Percentiles rank a stretch among this genome's conserved stretches.
Conservation (phyloP, 2,329 filamentous ascomycete species). For the Arthrocladium fulminans region DNA sequence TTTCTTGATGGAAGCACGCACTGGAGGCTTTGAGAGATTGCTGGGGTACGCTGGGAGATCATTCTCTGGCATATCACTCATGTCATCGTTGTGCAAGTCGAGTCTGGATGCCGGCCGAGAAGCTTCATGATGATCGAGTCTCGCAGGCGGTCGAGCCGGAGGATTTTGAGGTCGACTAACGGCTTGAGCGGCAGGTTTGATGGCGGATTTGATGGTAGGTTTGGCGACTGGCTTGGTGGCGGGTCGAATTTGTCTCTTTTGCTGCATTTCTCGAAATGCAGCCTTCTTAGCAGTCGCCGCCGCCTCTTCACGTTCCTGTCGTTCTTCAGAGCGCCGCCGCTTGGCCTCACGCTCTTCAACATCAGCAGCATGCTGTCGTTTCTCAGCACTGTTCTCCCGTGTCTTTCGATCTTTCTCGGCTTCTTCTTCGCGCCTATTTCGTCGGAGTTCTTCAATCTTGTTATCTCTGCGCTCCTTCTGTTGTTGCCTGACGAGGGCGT, state of each 20-base stretch:
- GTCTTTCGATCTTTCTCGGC: constrained; percentile 45
- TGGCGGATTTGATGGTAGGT: neutral
- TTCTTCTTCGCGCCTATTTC: constrained; percentile 52
- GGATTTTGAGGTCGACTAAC: neutral
- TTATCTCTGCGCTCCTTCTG: constrained; percentile 66
- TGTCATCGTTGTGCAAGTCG: constrained; percentile 51
- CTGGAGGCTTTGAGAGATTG: constrained; percentile 50
- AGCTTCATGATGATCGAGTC: constrained; percentile 4
- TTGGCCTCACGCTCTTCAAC: constrained; percentile 36
- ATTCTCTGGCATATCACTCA: constrained; percentile 69
- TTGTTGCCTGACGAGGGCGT: constrained; percentile 72
- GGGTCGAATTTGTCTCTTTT: neutral
- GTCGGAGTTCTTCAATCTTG: constrained; percentile 52
- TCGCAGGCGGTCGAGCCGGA: neutral
- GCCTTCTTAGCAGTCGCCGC: constrained; percentile 1
- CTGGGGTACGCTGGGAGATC: constrained; percentile 40
- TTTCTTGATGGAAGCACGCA: constrained; percentile 70
- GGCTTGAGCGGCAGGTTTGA: neutral
- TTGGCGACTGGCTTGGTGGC: neutral
- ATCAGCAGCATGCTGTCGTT: constrained; percentile 50
- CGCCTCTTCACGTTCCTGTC: constrained; percentile 8
- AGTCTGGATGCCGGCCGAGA: constrained; percentile 43
- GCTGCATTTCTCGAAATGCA: constrained; percentile 5
- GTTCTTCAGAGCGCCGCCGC: constrained; percentile 31
- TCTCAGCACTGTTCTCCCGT: constrained; percentile 54